Evolutionary conservation across 305 asterid genomes (phyloP).

Genomic region (Solanum hybrid): DNA sequence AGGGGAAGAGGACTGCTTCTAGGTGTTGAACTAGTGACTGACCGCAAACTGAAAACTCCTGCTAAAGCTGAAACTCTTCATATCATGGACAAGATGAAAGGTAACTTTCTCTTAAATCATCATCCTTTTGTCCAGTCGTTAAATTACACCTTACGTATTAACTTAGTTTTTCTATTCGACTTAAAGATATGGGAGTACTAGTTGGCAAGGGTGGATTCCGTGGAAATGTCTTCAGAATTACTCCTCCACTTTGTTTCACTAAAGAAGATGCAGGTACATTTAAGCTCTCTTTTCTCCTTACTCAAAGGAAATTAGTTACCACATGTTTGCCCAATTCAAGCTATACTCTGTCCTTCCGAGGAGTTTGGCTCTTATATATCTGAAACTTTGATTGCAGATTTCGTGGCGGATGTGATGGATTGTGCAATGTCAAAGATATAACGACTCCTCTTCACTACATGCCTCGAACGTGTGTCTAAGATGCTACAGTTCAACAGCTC

Average conservation of each 20-base stretch:
- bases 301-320: neutral
- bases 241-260: conserved; percentile 84
- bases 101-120: conserved; percentile 15
- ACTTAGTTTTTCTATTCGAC: neutral
- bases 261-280: conserved; percentile 61
- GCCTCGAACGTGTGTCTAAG: neutral
- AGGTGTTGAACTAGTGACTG: conserved; percentile 82
- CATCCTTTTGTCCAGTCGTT: neutral
- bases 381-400: conserved; percentile 33
- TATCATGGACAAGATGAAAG: conserved; percentile 77
- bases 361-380: neutral
- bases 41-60: conserved; percentile 59
- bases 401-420: conserved; percentile 66
- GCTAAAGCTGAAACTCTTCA: conserved; percentile 52
- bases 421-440: conserved; percentile 50
- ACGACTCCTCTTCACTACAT: neutral
- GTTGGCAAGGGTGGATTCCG: conserved; percentile 79
- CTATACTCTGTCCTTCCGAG: neutral
- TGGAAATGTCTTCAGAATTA: conserved; percentile 81
- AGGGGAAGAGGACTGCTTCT: conserved; percentile 82
- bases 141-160: neutral
- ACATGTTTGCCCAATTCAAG: neutral
- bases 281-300: neutral
- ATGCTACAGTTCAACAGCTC: neutral
- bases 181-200: conserved; percentile 63